Base-by-base conservation (phyloP, 2,329 filamentous ascomycete genomes). In the Thelonectria blattea region DNA sequence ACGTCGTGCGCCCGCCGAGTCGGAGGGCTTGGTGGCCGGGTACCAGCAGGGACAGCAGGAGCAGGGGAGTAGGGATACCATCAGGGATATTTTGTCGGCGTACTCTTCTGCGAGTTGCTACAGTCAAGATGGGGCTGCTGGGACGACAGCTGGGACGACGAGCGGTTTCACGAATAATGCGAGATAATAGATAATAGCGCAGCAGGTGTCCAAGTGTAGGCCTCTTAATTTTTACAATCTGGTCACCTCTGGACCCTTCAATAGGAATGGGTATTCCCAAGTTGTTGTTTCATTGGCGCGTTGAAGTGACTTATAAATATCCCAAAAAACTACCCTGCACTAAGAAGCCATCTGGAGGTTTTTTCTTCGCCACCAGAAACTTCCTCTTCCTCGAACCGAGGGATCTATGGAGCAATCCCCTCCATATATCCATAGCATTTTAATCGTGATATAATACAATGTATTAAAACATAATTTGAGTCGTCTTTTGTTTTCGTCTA, bases 401-500 rank as follows among this genome's bases (percentile, higher is more conserved):
- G 5, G 3, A 5, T 12, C 41, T 8, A 18, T 17, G n/a, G n/a
- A n/a, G n/a, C n/a, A n/a, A n/a, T n/a, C n/a, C n/a, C n/a, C n/a
- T n/a, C n/a, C n/a, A n/a, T n/a, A n/a, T n/a, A n/a, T 24, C 20
- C 45, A 9, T 32, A 12, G 22, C 20, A 2, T 32, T 12, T 17
- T 12, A 20, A 45, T 32, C 56, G 58, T 49, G 14, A 68, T 70
- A 71, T 71, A 49, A 63, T 71, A 71, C 69, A 71, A 53, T 56
- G 62, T 69, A 69, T 71, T 71, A 69, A 66, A 68, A 71, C 52
- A 68, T 71, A 68, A 65, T 62, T 56, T 56, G 68, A 60, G 62
- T 64, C 66, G 66, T 68, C 66, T 70, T 68, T 69, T 68, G 62
- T 65, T 58, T 63, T 74, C 68, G 62, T 73, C 70, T 71, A 73